Evolutionary conservation across 148 eudicot species (phyloP), one percentile per base, ranked within the genome.

Genomic region (Nepenthes mirabilis): DNA sequence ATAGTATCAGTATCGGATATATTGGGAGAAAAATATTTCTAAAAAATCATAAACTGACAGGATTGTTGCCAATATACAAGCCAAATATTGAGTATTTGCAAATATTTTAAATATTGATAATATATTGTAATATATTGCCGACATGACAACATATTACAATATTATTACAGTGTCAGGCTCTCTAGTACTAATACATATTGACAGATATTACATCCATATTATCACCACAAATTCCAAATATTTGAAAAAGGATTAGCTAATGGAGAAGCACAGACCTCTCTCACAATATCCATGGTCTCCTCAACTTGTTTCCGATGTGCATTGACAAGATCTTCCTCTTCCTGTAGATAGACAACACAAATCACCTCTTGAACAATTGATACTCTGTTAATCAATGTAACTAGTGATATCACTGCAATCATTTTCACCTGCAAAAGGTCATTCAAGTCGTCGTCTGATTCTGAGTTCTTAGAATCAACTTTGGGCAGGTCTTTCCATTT

Each of bases 301-400:
- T 93, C 99, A 61, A 93, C 99, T 76, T 86, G 99, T 72, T 72
- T 93, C 61, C 99, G 73, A 66, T 93, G 99, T 59, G 96, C 96
- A 73, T 72, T 82, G 43, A 93, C 96, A 77, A 93, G 95, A 75
- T 93, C 99, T 75, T 93, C 99, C 79, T 93, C 99, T 72, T 93
- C 99, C 99, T 93, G 77, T 56, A 50, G 63, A 36, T 57, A 33
- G 13, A 47, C 2, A 11, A 36, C 33, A 63, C 37, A 34, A 32
- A 63, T 12, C 3, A 5, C 43, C 33, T 33, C 47, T 45, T 52
- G 33, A 47, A 43, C 58, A 56, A 54, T 36, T 1, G 34, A 13
- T 52, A 14, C 50, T 40, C 55, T 9, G 47, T 43, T 62, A 37
- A 51, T 40, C 33, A 34, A 2, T 45, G 37, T 64, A 35, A 33